Evolutionary conservation across 2,329 filamentous ascomycete species (phyloP), one percentile per base, ranked within the genome.

Genomic region (Mollisiaceae sp.): DNA sequence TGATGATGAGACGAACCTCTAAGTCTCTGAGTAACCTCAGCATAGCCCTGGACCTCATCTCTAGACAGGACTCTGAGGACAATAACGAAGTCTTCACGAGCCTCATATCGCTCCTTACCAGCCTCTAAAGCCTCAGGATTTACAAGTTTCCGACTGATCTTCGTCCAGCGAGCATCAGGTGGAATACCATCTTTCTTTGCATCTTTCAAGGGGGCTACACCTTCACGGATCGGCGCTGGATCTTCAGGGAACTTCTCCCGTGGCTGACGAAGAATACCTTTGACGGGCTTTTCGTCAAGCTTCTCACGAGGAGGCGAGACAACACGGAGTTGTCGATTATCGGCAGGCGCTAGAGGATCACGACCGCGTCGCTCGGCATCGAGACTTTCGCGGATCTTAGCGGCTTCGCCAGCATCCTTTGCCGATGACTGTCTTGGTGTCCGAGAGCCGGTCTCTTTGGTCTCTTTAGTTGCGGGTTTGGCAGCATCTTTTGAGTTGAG

Each of bases 151-250:
- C 94, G 88, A 75, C 91, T 92, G 75, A 98, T 94, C 80, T 95
- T 97, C 56, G 94, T 97, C 94, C 94, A 97, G 62, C 93, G 87
- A 39, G 94, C 94, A 64, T 91, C 91, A 0, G 89, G 79, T 0
- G 91, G 91, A 38, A 93, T 91, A 45, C 92, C 90, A 67, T 89
- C 88, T 75, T 88, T 89, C 77, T 90, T 89, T 58, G 92, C 89
- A 75, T 97, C 93, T 79, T 97, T 97, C 75, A 97, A 86, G n/a
- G 94, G 94, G 1, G 94, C 93, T 8, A 97, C 94, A 18, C 94
- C 94, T 77, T 97, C 94, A 22, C 94, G 87, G 41, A 96, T 84
- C 0, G 92, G 90, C 70, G 93, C 90, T 0, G 88, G 86, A 67
- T 97, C 91, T 74, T 97, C 94, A 0, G 94, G 94, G 73, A 97